These are phyloP conservation scores for Penicillium occitanis DNA, from an alignment of 2,329 filamentous ascomycete genomes.

Conservation along the genomic window DNA sequence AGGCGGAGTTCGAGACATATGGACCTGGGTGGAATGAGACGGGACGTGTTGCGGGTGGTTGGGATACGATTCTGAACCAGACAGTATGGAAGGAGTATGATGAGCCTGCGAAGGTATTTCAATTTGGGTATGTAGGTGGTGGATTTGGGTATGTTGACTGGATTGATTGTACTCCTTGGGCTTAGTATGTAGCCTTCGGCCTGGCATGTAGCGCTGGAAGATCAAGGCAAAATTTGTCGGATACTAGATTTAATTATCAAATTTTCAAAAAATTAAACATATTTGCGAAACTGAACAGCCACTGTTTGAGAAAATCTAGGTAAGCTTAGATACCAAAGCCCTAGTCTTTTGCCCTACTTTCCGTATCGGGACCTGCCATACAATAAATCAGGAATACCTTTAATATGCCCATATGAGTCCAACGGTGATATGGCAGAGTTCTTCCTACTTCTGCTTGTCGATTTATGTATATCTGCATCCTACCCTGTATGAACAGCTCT, in stretches of 20 bases:
- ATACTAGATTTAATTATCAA: background rate
- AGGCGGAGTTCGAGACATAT: slow-evolving; percentile 56
- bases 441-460: background rate
- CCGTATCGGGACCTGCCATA: background rate
- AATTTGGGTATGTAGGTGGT: slow-evolving; percentile 41
- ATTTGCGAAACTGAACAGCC: background rate
- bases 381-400: background rate
- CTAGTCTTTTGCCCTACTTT: slow-evolving; percentile 3
- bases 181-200: background rate
- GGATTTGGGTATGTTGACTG: slow-evolving; percentile 48
- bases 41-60: slow-evolving; percentile 41
- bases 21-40: slow-evolving; percentile 58
- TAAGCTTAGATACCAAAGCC: background rate
- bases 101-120: slow-evolving; percentile 48
- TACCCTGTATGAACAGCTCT: background rate
- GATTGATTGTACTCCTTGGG: slow-evolving; percentile 44
- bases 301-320: background rate
- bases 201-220: background rate
- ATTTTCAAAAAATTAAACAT: background rate
- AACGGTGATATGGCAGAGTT: background rate
- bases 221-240: background rate
- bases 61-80: slow-evolving; percentile 51
- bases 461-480: background rate
- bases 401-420: background rate
- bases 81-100: slow-evolving; percentile 40